These are phyloP conservation scores for Candida sp. DNA, from an alignment of 1,139 yeast genomes.

Conservation along the genomic window DNA sequence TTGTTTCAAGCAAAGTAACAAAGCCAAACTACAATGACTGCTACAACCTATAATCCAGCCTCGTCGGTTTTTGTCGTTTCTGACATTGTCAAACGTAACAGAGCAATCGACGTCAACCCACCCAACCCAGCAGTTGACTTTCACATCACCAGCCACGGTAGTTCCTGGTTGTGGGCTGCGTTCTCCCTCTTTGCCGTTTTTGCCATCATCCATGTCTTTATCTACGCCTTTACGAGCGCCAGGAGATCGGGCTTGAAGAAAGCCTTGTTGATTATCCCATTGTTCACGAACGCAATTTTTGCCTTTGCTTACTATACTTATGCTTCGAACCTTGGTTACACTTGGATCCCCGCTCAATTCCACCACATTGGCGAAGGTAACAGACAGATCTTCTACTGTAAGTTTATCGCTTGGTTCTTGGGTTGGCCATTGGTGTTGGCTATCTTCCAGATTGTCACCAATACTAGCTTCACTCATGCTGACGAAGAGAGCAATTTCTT, in stretches of 20 bases:
- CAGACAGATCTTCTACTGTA: conserved; percentile 69
- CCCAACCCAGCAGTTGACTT: conserved; percentile 45
- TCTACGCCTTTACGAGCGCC: conserved; percentile 40
- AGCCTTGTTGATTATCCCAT: conserved; percentile 49
- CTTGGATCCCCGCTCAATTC: conserved; percentile 58
- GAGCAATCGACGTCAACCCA: conserved; percentile 55
- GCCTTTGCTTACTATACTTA: conserved; percentile 61
- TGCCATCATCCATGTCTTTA: conserved; percentile 42
- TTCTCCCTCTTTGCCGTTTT: conserved; percentile 53
- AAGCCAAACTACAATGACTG: background rate
- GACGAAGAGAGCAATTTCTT: conserved; percentile 22
- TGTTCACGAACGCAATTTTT: conserved; percentile 47
- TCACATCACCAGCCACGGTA: conserved; percentile 61
- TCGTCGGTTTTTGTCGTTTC: conserved; percentile 1
- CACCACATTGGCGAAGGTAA: conserved; percentile 49
- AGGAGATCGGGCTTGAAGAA: conserved; percentile 38
- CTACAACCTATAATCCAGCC: background rate
- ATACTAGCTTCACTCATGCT: conserved; percentile 24
- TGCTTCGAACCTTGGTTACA: conserved; percentile 73
- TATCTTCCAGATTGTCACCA: conserved; percentile 50
- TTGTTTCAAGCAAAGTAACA: background rate
- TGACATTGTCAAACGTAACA: conserved; percentile 31
- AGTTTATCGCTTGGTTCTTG: conserved; percentile 71
- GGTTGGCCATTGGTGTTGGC: conserved; percentile 59
- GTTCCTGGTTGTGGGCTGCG: conserved; percentile 76